Evolutionary conservation across 257 asterid genomes (phyloP), one percentile per base, ranked within the genome.

Genomic region (Phtheirospermum japonicum): DNA sequence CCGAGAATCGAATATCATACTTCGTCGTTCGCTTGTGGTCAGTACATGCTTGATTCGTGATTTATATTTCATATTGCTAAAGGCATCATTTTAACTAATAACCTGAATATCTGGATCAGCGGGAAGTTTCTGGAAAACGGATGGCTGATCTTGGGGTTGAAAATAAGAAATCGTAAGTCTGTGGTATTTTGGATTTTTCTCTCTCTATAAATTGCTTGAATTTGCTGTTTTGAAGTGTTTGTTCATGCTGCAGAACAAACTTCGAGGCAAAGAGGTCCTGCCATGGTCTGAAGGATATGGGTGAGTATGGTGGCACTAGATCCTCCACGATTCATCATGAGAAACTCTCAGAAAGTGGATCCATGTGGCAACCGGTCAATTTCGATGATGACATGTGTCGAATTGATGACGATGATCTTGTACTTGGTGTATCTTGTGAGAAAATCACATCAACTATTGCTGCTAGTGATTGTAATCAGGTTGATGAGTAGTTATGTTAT

Each of bases 331-430:
- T 78, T 46, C 43, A 76, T 78, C 73, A 79, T 10, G 85, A 75
- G 60, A 83, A 73, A 66, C 67, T 60, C 59, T 80, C 80, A 45
- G 83, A 68, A 53, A 67, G 70, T 40, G 75, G 74, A 67, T 79
- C 81, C 59, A 37, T 71, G 45, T 82, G 95, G 92, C 74, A 78
- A 68, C 82, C 85, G 16, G 67, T 70, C 68, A 80, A 80, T 70
- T 76, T 63, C 63, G 86, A 88, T 65, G 95, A 88, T 68, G 96
- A 82, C 66, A 83, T 85, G 88, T 88, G 96, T 61, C 80, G 57
- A 54, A 69, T 88, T 18, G 95, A 81, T 63, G 83, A 78, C 57
- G 75, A 85, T 68, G 87, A 77, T 60, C 75, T 76, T 65, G 71
- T 75, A 71, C 69, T 81, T 72, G 86, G 81, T 56, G 71, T 76